Base-by-base conservation (phyloP, 306 rosid genomes). In the Abrus pulchellus region DNA sequence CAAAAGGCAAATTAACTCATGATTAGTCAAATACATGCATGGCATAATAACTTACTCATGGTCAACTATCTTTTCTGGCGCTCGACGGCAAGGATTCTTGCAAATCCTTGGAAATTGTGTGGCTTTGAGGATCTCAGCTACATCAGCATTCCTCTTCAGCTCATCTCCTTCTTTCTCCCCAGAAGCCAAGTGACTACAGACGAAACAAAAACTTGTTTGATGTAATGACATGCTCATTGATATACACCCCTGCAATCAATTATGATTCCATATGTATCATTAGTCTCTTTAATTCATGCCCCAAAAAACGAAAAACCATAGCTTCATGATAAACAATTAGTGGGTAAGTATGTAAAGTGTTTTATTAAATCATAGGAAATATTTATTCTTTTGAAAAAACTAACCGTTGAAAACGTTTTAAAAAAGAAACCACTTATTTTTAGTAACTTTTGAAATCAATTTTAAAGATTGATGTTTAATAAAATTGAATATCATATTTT, bases 141-240 rank as follows among this genome's bases (percentile, higher is more conserved):
- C 99, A 80, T 94, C 99, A 2, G 94, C 76, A 64, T 94, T 94
- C 83, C 99, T 90, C 86, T 41, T 91, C 8, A 93, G 73, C 86
- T 93, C 99, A 64, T 94, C 97, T 0, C 99, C 99, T 59, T 93
- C 99, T 84, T 94, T 94, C 86, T 94, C 99, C 66, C 99, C 99
- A 2, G 99, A 94, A 72, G 99, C 99, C 92, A 94, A 86, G 82
- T 94, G 99, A 82, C 99, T 90, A 83, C 99, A 94, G 40, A 93
- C 90, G 80, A 94, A 90, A 87, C 99, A 94, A 79, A 92, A 90
- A 81, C 90, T 94, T 54, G 97, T 93, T 81, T 93, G 92, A 85
- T 94, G 97, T 86, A 93, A 75, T 65, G 99, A 82, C 97, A 94
- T 85, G 90, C 99, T 94, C 72, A 94, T 87, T 43, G 99, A 89